Conservation (phyloP, 148 eudicot species). For the Euryodendron excelsum region DNA sequence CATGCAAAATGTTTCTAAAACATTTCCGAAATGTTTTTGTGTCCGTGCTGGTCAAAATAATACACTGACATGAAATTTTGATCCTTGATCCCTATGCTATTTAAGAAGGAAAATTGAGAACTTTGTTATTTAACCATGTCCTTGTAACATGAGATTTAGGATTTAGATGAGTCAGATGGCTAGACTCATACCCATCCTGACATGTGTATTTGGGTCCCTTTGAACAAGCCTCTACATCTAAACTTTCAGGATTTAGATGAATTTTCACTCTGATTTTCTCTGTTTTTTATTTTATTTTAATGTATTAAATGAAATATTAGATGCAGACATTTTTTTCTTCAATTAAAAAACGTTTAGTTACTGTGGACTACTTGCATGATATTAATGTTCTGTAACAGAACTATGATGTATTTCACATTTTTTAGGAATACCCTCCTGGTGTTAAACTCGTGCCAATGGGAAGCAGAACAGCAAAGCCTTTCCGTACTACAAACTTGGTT, state of each 20-base stretch:
- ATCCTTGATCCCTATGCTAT: background rate
- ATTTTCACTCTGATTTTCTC: background rate
- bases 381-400: background rate
- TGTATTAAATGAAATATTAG: background rate
- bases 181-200: background rate
- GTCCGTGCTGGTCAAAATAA: no score
- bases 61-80: no score
- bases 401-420: constrained; percentile 1
- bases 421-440: constrained; percentile 90
- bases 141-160: background rate
- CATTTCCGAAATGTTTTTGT: no score
- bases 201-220: background rate
- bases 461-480: constrained; percentile 89
- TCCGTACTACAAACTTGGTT: constrained; percentile 82
- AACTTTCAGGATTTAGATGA: background rate
- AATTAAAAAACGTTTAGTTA: background rate
- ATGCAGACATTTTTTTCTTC: background rate
- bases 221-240: background rate
- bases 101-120: background rate
- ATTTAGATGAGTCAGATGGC: background rate
- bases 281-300: background rate
- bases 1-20: no score
- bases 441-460: constrained; percentile 75
- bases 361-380: background rate
- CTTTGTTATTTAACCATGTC: background rate